Conservation (phyloP, 140 eudicot genomes). For the Cichorium intybus region DNA sequence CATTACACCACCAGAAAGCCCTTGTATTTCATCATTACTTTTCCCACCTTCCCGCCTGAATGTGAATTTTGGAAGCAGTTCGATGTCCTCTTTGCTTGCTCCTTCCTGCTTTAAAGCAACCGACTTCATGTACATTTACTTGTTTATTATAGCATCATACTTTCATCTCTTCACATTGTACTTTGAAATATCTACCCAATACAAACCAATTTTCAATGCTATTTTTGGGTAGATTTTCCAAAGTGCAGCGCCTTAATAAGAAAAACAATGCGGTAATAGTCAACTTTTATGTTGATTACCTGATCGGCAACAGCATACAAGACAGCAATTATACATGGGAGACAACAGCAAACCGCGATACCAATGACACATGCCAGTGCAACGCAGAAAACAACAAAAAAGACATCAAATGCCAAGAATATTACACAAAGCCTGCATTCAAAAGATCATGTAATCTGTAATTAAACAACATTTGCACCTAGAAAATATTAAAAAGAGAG, state of each 20-base stretch:
- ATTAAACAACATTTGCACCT: background rate
- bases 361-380: slow-evolving; percentile 75
- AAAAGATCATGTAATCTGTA: slow-evolving; percentile 4
- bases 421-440: slow-evolving; percentile 65
- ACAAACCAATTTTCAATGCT: background rate
- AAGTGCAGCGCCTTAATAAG: no score
- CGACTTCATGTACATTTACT: no score
- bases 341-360: slow-evolving; percentile 71
- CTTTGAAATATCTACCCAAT: background rate
- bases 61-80: slow-evolving; percentile 60
- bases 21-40: slow-evolving; percentile 64
- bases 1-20: slow-evolving; percentile 82
- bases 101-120: slow-evolving; percentile 60
- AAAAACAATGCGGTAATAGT: no score
- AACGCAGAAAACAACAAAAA: slow-evolving; percentile 71
- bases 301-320: slow-evolving; percentile 80
- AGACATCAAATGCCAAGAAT: slow-evolving; percentile 76
- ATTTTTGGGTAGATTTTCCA: no score
- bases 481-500: background rate
- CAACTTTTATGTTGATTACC: no score
- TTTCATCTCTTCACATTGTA: no score
- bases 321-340: slow-evolving; percentile 74
- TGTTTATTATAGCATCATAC: no score
- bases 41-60: slow-evolving; percentile 57
- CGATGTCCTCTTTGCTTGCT: slow-evolving; percentile 86